Evolutionary conservation across 208 protist genomes (phyloP).

Genomic region (Tetramitus jugosus): DNA sequence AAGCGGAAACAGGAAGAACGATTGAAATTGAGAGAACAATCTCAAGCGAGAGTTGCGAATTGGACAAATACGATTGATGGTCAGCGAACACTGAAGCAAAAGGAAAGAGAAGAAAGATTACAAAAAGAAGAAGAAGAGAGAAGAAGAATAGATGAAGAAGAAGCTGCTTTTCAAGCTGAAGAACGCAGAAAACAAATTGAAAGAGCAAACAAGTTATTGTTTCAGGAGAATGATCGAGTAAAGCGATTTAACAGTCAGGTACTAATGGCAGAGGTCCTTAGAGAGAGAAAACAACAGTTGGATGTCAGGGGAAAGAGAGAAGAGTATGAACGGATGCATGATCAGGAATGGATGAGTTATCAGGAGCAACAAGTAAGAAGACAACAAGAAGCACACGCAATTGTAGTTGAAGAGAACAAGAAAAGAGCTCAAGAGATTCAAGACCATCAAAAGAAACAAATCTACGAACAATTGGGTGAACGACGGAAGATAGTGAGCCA

Average conservation of each 20-base stretch:
- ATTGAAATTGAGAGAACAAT: slow-evolving; percentile 1
- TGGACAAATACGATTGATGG: slow-evolving; percentile 15
- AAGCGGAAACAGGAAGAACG: neutral
- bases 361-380: neutral
- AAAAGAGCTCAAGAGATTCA: neutral
- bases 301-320: neutral
- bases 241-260: neutral
- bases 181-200: slow-evolving; percentile 15
- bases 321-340: neutral
- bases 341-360: neutral
- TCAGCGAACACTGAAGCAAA: neutral
- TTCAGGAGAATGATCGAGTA: neutral
- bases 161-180: slow-evolving; percentile 1
- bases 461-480: neutral
- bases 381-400: no score
- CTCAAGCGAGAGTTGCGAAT: neutral
- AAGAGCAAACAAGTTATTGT: neutral
- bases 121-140: slow-evolving; percentile 15
- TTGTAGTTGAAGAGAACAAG: neutral
- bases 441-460: neutral
- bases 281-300: neutral
- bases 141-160: neutral
- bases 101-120: slow-evolving; percentile 10
- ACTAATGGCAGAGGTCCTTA: neutral
- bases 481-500: neutral